phyloP scores from a whole-genome alignment of 768 basidiomycete species.

The Amanita jacksonii region DNA sequence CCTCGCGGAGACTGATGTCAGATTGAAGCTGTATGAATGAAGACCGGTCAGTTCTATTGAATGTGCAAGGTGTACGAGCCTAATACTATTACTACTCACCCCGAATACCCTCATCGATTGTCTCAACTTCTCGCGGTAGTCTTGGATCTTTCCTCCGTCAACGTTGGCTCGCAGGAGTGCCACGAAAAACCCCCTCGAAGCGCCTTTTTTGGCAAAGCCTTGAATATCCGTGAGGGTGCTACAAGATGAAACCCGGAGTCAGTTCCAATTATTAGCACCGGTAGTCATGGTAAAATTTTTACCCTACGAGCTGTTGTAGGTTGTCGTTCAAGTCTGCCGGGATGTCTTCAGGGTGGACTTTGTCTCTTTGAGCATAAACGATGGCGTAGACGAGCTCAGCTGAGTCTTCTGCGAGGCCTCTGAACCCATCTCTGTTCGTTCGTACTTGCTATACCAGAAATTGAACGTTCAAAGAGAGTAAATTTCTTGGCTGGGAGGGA shows the following conservation, averaged over 20 bases:
- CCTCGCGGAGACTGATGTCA: slow-evolving; percentile 7
- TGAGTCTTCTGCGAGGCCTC: slow-evolving; percentile 5
- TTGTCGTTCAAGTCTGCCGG: background rate
- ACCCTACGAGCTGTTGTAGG: slow-evolving; percentile 6
- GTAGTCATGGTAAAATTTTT: background rate
- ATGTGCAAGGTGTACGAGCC: too few relatives aligned
- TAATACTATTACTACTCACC: too few relatives aligned
- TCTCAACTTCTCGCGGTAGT: slow-evolving; percentile 3
- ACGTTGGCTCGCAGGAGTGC: background rate
- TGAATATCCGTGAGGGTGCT: slow-evolving; percentile 1
- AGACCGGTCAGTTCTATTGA: background rate
- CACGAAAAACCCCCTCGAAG: slow-evolving; percentile 1
- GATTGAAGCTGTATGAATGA: slow-evolving; percentile 1
- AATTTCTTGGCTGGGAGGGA: too few relatives aligned
- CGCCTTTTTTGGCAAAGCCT: slow-evolving; percentile 2
- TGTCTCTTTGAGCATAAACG: background rate
- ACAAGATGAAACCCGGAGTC: background rate
- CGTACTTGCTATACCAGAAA: slow-evolving; percentile 1
- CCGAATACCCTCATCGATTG: slow-evolving; percentile 7
- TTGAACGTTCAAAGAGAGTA: background rate
- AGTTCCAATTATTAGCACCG: background rate
- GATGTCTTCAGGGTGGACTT: background rate
- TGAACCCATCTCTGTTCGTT: slow-evolving; percentile 3
- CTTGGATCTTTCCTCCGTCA: slow-evolving; percentile 4
- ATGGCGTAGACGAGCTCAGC: slow-evolving; percentile 7